phyloP scores from a whole-genome alignment of 2,329 filamentous ascomycete species.

The Seiridium unicorne region DNA sequence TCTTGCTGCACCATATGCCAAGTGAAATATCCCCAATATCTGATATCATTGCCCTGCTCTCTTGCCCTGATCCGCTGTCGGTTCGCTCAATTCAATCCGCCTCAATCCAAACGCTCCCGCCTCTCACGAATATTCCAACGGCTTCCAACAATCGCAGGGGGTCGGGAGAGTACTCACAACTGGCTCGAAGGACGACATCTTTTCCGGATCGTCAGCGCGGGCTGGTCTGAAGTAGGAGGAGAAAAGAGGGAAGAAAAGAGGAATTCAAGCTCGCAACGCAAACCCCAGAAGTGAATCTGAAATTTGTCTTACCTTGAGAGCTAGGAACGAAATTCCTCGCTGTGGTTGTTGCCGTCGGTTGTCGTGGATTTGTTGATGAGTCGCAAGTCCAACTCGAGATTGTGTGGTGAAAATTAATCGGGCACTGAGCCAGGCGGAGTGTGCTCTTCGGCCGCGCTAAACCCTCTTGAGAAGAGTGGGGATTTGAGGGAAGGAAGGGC shows the following conservation, averaged over 20 bases:
- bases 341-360: conserved; percentile 6
- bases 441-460: neutral
- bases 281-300: conserved; percentile 11
- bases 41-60: neutral
- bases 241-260: conserved; percentile 24
- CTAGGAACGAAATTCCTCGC: conserved; percentile 13
- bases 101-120: neutral
- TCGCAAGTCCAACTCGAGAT: conserved; percentile 5
- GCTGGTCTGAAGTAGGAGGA: conserved; percentile 15
- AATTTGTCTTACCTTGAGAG: conserved; percentile 12
- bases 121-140: neutral
- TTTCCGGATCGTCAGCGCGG: conserved; percentile 37
- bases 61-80: neutral
- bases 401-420: conserved; percentile 10
- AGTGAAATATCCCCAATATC: neutral
- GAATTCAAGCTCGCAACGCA: conserved; percentile 11
- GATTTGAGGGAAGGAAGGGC: conserved; percentile 4
- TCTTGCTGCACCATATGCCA: neutral
- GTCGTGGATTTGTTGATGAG: conserved; percentile 6
- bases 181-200: conserved; percentile 69
- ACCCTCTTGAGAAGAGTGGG: neutral
- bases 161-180: conserved; percentile 56
- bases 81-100: neutral
- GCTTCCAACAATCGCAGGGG: neutral
- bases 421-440: neutral